These are phyloP conservation scores for Nemania sp. DNA, from an alignment of 2,329 filamentous ascomycete genomes.

Conservation along the genomic window DNA sequence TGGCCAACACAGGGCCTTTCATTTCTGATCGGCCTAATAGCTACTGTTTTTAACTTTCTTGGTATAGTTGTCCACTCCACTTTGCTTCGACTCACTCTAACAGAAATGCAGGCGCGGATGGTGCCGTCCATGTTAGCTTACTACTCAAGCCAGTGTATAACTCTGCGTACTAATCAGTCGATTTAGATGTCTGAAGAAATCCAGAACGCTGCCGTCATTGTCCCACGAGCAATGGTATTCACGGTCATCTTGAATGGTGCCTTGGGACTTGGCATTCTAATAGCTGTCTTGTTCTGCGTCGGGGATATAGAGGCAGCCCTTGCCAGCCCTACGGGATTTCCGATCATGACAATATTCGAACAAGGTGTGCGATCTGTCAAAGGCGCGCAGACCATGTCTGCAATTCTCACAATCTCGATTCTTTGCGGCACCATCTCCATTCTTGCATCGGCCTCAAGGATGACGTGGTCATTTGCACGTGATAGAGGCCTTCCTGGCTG, in stretches of 20 bases:
- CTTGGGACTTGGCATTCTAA: slow-evolving; percentile 21
- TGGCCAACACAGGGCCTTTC: slow-evolving; percentile 59
- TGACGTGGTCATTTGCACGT: slow-evolving; percentile 28
- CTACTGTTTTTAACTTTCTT: slow-evolving; percentile 48
- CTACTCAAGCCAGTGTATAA: too few relatives aligned
- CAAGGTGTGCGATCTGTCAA: too few relatives aligned
- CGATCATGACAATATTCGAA: too few relatives aligned
- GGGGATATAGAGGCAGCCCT: slow-evolving; percentile 20
- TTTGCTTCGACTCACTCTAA: too few relatives aligned
- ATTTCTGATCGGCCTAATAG: slow-evolving; percentile 35
- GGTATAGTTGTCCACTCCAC: slow-evolving; percentile 45
- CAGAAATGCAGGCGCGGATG: slow-evolving; percentile 52
- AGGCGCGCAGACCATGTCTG: too few relatives aligned
- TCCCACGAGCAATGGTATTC: slow-evolving; percentile 34
- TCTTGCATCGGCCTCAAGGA: slow-evolving; percentile 24
- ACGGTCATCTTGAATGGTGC: slow-evolving; percentile 22
- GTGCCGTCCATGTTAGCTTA: slow-evolving; percentile 43
- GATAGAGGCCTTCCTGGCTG: slow-evolving; percentile 25
- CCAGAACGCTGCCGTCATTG: slow-evolving; percentile 57
- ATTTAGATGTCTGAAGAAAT: slow-evolving; percentile 58
- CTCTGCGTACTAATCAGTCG: too few relatives aligned
- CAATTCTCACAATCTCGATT: slow-evolving; percentile 14
- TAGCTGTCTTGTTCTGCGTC: slow-evolving; percentile 30
- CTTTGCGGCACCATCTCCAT: slow-evolving; percentile 22
- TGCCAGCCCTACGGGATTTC: too few relatives aligned